A percentile compares a stretch with the other conserved stretches of the same genome.
Evolutionary conservation across 805 yeast species (phyloP).

Genomic region (Cyberlindnera maritima): DNA sequence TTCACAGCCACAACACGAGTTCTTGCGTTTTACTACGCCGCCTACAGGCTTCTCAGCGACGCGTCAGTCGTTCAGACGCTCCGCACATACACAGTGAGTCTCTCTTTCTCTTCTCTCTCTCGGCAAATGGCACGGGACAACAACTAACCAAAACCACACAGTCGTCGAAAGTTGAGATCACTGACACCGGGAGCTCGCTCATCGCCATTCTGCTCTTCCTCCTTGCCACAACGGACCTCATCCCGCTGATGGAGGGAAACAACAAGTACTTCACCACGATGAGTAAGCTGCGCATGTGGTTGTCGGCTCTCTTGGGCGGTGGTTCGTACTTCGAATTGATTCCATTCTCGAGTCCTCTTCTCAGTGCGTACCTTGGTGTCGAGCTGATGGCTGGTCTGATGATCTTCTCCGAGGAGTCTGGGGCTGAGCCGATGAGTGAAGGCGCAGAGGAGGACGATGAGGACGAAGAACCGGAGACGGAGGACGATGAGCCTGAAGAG

Average conservation of each 20-base stretch:
- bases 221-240: slow-evolving; percentile 6
- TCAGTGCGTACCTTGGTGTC: slow-evolving; percentile 1
- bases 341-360: not conserved
- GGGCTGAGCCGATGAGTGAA: not conserved
- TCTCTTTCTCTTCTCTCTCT: too few species aligned
- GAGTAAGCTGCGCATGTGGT: slow-evolving; percentile 1
- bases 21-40: not conserved
- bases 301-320: slow-evolving; percentile 4
- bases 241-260: slow-evolving; percentile 10
- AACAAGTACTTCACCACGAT: slow-evolving; percentile 5
- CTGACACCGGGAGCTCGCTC: slow-evolving; percentile 3
- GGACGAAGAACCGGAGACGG: not conserved
- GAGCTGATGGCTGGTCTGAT: slow-evolving; percentile 5
- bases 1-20: slow-evolving; percentile 4
- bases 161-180: slow-evolving; percentile 1
- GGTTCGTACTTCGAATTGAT: slow-evolving; percentile 1
- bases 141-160: slow-evolving; percentile 2
- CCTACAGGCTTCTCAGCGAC: slow-evolving; percentile 7
- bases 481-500: not conserved
- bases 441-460: not conserved
- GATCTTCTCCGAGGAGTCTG: slow-evolving; percentile 3
- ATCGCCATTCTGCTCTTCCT: not conserved
- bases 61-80: not conserved
- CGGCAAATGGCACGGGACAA: too few species aligned
- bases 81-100: slow-evolving; percentile 7